Evolutionary conservation across 2,329 filamentous ascomycete species (phyloP).

Genomic region (Fusarium penzigii): DNA sequence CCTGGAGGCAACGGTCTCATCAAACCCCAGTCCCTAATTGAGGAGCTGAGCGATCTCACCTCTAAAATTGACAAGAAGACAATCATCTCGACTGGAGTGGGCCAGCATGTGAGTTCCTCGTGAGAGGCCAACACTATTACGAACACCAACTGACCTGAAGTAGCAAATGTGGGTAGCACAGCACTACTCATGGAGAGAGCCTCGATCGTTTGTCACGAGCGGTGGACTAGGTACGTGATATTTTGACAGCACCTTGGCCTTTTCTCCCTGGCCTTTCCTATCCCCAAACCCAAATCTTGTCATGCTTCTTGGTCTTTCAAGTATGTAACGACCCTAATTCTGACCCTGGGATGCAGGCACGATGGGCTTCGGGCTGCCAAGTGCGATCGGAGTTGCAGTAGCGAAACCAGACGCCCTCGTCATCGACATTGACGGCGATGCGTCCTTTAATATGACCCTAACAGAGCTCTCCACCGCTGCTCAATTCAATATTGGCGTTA

Average conservation of each 20-base stretch:
- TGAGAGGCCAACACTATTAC: too few relatives aligned
- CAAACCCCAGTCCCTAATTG: conserved; percentile 92
- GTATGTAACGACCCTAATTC: too few relatives aligned
- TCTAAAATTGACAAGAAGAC: conserved; percentile 78
- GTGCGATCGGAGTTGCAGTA: conserved; percentile 94
- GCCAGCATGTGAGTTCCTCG: conserved; percentile 63
- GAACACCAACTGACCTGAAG: too few relatives aligned
- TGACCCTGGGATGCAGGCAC: conserved; percentile 18
- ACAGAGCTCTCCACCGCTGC: conserved; percentile 91
- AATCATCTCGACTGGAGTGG: conserved; percentile 90
- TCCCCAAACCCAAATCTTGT: too few relatives aligned
- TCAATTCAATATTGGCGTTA: conserved; percentile 96
- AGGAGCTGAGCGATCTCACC: conserved; percentile 84
- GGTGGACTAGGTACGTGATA: conserved; percentile 68
- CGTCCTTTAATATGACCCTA: conserved; percentile 97
- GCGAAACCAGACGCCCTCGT: conserved; percentile 75
- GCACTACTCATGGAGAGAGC: conserved; percentile 92
- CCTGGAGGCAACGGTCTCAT: conserved; percentile 65
- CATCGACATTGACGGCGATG: conserved; percentile 95
- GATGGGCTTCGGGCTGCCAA: conserved; percentile 96
- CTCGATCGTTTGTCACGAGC: conserved; percentile 92
- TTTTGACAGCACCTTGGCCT: too few relatives aligned
- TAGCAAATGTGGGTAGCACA: conserved; percentile 95
- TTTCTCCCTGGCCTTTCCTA: too few relatives aligned
- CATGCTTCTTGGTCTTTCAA: too few relatives aligned